These are phyloP conservation scores for Zhuliangozyma parablackwelliae DNA, from an alignment of 1,139 yeast species.

Conservation along the genomic window DNA sequence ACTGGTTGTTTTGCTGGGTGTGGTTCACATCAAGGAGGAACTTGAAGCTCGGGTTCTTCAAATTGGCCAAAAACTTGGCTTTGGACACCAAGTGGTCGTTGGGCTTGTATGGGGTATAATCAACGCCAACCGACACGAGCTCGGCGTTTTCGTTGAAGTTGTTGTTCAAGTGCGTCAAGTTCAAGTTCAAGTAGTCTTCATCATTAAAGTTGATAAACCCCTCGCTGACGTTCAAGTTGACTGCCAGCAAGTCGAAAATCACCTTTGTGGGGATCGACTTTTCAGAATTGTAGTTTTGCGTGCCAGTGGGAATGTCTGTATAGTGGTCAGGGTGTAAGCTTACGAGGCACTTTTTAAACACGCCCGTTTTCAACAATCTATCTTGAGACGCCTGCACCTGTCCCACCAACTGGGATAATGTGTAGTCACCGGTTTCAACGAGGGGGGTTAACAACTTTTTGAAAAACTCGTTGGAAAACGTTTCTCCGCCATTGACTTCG, in stretches of 20 bases:
- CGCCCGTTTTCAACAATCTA: slow-evolving; percentile 37
- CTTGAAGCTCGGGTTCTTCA: slow-evolving; percentile 39
- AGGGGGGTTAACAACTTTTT: slow-evolving; percentile 43
- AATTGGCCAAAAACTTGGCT: slow-evolving; percentile 30
- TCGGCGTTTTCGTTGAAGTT: slow-evolving; percentile 45
- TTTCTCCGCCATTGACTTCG: slow-evolving; percentile 48
- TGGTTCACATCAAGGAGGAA: slow-evolving; percentile 33
- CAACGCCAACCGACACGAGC: slow-evolving; percentile 35
- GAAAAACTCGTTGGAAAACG: slow-evolving; percentile 44
- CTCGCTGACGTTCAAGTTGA: slow-evolving; percentile 33
- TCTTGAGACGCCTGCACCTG: slow-evolving; percentile 21
- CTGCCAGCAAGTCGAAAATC: slow-evolving; percentile 30
- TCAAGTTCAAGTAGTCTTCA: slow-evolving; percentile 37
- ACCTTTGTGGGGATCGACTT: slow-evolving; percentile 37
- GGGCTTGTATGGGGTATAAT: slow-evolving; percentile 46
- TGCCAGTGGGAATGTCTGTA: slow-evolving; percentile 20
- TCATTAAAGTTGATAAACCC: slow-evolving; percentile 34
- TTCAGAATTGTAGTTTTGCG: slow-evolving; percentile 30
- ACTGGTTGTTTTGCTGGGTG: slow-evolving; percentile 35
- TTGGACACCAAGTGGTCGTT: slow-evolving; percentile 36
- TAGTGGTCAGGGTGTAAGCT: slow-evolving; percentile 31
- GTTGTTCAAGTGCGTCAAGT: slow-evolving; percentile 38
- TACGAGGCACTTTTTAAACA: slow-evolving; percentile 36
- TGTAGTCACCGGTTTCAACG: slow-evolving; percentile 39
- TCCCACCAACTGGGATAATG: slow-evolving; percentile 37